These are phyloP conservation scores for Aspergillus texensis DNA, from an alignment of 2,329 filamentous ascomycete species.

Conservation along the genomic window DNA sequence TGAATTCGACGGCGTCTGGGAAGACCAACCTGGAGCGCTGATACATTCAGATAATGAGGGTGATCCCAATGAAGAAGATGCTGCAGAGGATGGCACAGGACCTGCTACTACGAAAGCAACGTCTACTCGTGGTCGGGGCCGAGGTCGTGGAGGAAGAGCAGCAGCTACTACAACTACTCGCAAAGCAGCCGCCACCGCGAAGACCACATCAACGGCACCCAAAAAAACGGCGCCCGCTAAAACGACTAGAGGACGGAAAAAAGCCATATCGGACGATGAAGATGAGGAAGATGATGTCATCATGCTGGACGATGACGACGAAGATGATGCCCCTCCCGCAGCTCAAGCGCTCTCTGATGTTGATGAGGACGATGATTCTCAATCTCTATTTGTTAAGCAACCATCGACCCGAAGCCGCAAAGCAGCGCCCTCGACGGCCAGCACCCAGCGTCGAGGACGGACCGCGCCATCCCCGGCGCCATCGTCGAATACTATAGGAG, in stretches of 20 bases:
- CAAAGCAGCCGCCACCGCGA: slow-evolving; percentile 40
- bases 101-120: slow-evolving; percentile 37
- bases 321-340: slow-evolving; percentile 21
- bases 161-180: slow-evolving; percentile 41
- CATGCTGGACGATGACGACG: slow-evolving; percentile 41
- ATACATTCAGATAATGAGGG: slow-evolving; percentile 56
- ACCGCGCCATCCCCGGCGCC: slow-evolving; percentile 36
- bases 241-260: slow-evolving; percentile 29
- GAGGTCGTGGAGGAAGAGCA: slow-evolving; percentile 48
- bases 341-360: slow-evolving; percentile 32
- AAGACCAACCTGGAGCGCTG: slow-evolving; percentile 71
- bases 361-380: slow-evolving; percentile 40
- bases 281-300: slow-evolving; percentile 45
- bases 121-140: slow-evolving; percentile 52
- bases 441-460: slow-evolving; percentile 28
- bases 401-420: slow-evolving; percentile 31
- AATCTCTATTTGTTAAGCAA: slow-evolving; percentile 47
- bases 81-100: slow-evolving; percentile 50
- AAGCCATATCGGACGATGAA: slow-evolving; percentile 41
- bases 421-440: slow-evolving; percentile 24
- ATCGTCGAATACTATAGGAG: slow-evolving; percentile 35
- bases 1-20: slow-evolving; percentile 87
- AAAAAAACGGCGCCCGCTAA: slow-evolving; percentile 26
- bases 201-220: slow-evolving; percentile 33
- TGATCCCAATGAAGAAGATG: slow-evolving; percentile 48